Base-by-base conservation (phyloP, 306 rosid species). In the Aeschynomene evenia region DNA sequence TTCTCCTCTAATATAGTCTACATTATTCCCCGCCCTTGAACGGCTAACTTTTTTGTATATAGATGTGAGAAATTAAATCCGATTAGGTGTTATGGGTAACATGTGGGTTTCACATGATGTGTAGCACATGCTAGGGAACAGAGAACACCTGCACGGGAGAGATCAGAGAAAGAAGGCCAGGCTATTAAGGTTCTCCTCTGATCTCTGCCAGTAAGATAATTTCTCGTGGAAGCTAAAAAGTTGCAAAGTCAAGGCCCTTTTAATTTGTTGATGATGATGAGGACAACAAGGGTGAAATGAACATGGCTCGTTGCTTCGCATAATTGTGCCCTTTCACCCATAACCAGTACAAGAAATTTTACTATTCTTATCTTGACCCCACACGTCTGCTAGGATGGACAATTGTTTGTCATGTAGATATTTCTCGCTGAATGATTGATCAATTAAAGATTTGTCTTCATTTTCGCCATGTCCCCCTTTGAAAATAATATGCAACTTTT, bases 21-120 rank as follows among this genome's bases (percentile, higher is more conserved):
- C 28, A n/a, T 63, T 63, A 42, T 24, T 34, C 68, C n/a, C 22
- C 20, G 22, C 45, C 55, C 18, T 48, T 13, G 18, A 48, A n/a
- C n/a, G n/a, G n/a, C n/a, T n/a, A n/a, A n/a, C n/a, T n/a, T n/a
- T n/a, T n/a, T n/a, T n/a, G n/a, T n/a, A n/a, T n/a, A n/a, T 22
- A 39, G 76, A 80, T 49, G 62, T 78, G 87, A 75, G 76, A 83
- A 70, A 48, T 80, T 85, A 83, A 70, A 48, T 80, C 83, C 59
- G 84, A 80, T 84, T 78, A 79, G 78, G 83, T 74, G 82, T 84
- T 71, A 82, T 84, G 87, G 85, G 63, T 82, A 57, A 65, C 82
- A 78, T 65, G 78, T 78, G 82, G 88, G 90, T 82, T 84, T 85
- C 90, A 90, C 96, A 85, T 87, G 96, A 79, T 74, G 54, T 74